Evolutionary conservation across 495 filamentous ascomycete genomes (phyloP), one percentile per base, ranked within the genome.

Genomic region (Pyrenula aspistea): DNA sequence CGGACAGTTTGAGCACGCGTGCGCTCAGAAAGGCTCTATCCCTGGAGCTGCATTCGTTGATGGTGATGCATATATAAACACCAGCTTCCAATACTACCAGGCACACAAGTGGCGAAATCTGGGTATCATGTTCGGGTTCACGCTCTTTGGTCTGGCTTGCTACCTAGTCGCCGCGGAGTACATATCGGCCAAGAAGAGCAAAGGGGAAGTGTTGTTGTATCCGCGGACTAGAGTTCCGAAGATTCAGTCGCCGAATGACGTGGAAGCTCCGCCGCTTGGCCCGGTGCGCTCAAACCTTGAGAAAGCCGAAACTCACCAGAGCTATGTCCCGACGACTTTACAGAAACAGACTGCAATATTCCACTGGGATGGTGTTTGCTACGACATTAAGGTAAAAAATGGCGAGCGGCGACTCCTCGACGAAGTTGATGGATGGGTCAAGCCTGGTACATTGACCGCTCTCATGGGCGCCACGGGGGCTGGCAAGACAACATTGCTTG

Each of bases 351-450:
- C 68, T 12, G 84, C 85, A 53, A 81, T 92, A 54, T 83, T 92
- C 65, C 88, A 87, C n/a, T 92, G 85, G 86, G 80, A 89, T 63
- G 77, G 86, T 59, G 80, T 94, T 23, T 83, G 79, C 64, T 92
- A 91, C 63, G 80, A 80, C 15, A 83, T 89, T 52, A 80, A 81
- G 22, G 79, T 80, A 65, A 77, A 85, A 61, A 75, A 70, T 22
- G 78, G 81, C 24, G 70, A 80, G 25, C 75, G 80, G 24, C 75
- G 75, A 24, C 73, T 89, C 51, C 70, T 89, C 0, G 73, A 84
- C 31, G 71, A 84, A 60, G 80, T 88, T 11, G 75, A 80, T 57
- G 85, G 85, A 25, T 86, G 76, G 68, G 80, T 87, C 15, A 79
- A 78, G 57, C 85, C 85, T 10, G 84, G 85, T 3, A 83, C 77